These are phyloP conservation scores for Wickerhamomyces bisporus DNA, from an alignment of 805 yeast genomes.

Conservation along the genomic window DNA sequence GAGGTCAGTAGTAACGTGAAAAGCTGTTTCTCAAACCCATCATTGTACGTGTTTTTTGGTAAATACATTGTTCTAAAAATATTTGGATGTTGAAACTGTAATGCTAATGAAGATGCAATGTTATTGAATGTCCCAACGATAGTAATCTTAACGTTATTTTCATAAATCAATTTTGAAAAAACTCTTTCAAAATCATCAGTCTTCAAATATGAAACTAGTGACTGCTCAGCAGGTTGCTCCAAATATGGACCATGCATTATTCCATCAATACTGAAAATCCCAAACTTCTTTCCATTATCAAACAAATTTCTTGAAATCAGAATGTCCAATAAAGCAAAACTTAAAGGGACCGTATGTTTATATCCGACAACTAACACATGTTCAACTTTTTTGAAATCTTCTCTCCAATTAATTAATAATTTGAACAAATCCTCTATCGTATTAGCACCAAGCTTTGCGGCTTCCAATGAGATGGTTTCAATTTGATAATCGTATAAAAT, in stretches of 20 bases:
- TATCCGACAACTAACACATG: conserved; percentile 45
- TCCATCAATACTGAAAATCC: conserved; percentile 32
- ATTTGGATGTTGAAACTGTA: conserved; percentile 52
- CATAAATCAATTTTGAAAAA: conserved; percentile 13
- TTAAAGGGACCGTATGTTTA: conserved; percentile 50
- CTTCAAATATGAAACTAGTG: neutral
- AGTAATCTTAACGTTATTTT: conserved; percentile 40
- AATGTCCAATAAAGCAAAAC: conserved; percentile 40
- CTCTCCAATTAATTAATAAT: conserved; percentile 45
- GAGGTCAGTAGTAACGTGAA: conserved; percentile 43
- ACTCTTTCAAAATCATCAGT: conserved; percentile 6
- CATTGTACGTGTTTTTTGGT: conserved; percentile 28
- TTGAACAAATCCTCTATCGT: conserved; percentile 38
- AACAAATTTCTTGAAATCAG: conserved; percentile 30
- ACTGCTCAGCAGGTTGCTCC: conserved; percentile 27
- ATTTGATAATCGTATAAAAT: conserved; percentile 9
- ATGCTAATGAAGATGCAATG: conserved; percentile 45
- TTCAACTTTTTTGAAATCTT: conserved; percentile 42
- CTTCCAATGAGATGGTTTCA: conserved; percentile 29
- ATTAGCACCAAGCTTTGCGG: conserved; percentile 25
- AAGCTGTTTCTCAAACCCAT: conserved; percentile 36
- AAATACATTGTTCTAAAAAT: conserved; percentile 50
- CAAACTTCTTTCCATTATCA: conserved; percentile 22
- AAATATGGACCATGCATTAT: conserved; percentile 32
- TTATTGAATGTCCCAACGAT: conserved; percentile 49